Conservation (phyloP, 2,329 filamentous ascomycete genomes). For the Lachnellula subtilissima region DNA sequence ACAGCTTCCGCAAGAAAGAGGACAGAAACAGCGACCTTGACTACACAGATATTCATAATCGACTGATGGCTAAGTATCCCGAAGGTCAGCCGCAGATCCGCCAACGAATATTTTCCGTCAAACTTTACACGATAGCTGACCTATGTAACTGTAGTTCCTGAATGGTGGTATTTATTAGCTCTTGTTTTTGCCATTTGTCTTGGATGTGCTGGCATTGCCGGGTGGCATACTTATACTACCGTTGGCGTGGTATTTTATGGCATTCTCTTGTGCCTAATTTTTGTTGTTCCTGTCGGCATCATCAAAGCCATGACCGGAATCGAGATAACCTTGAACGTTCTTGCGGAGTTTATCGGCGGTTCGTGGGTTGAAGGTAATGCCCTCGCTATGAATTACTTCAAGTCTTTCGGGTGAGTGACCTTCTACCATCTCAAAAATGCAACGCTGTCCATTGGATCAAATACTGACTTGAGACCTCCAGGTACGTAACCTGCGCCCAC, state of each 20-base stretch:
- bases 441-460: constrained; percentile 29
- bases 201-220: constrained; percentile 43
- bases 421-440: constrained; percentile 38
- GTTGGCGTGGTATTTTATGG: constrained; percentile 30
- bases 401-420: constrained; percentile 64
- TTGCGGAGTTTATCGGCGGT: constrained; percentile 67
- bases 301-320: constrained; percentile 43
- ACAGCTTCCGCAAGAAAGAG: constrained; percentile 37
- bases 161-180: constrained; percentile 49
- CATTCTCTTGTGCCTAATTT: constrained; percentile 28
- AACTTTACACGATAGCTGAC: neutral
- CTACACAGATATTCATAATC: constrained; percentile 42
- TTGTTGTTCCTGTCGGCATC: constrained; percentile 34
- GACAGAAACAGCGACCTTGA: constrained; percentile 29
- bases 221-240: constrained; percentile 48
- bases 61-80: constrained; percentile 43
- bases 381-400: constrained; percentile 73
- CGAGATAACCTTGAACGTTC: constrained; percentile 57
- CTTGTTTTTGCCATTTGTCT: constrained; percentile 41
- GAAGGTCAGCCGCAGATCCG: constrained; percentile 25
- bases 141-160: constrained; percentile 32
- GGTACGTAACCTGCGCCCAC: constrained; percentile 46
- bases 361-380: constrained; percentile 64
- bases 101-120: constrained; percentile 11
- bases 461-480: constrained; percentile 39